Evolutionary conservation across 768 basidiomycete species (phyloP).

Genomic region (Boletellus ananas): DNA sequence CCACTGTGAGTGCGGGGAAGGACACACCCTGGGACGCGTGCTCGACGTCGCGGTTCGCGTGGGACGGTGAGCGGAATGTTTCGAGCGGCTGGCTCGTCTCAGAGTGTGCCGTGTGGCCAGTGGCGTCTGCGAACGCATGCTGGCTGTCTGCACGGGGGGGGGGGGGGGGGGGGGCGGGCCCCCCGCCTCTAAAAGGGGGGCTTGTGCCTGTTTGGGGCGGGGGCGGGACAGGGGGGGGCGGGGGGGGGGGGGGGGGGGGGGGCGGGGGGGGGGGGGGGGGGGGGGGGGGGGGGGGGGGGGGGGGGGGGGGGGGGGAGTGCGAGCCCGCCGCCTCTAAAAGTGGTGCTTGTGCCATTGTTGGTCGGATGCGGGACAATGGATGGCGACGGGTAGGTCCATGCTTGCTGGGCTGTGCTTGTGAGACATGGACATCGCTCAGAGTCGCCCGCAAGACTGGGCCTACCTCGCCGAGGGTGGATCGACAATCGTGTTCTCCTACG

Average conservation of each 20-base stretch:
- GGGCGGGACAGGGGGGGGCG: conserved; percentile 3
- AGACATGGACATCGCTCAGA: conserved; percentile 19
- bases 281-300: too few relatives aligned
- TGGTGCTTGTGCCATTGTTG: conserved; percentile 17
- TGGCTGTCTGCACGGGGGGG: too few relatives aligned
- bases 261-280: too few relatives aligned
- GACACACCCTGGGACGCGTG: conserved; percentile 7
- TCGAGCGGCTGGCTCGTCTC: background rate
- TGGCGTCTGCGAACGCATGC: conserved; percentile 18
- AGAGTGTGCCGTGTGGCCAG: conserved; percentile 4
- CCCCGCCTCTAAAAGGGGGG: background rate
- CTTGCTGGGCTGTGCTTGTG: conserved; percentile 5
- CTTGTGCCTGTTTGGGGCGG: conserved; percentile 22
- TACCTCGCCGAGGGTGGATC: conserved; percentile 94
- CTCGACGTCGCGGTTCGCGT: background rate
- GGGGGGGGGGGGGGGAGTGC: too few relatives aligned
- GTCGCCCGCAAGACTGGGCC: conserved; percentile 57
- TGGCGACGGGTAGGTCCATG: background rate
- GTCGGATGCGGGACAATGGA: conserved; percentile 2
- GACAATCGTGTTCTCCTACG: conserved; percentile 83
- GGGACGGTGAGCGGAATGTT: background rate
- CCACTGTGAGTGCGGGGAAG: background rate
- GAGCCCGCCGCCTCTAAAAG: background rate
- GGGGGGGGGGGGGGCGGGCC: too few relatives aligned
- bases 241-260: too few relatives aligned